Percentiles rank a stretch among this genome's conserved stretches.
These are phyloP conservation scores for Cryptococcus sp. DNA, from an alignment of 1,284 basidiomycete species.

Conservation along the genomic window DNA sequence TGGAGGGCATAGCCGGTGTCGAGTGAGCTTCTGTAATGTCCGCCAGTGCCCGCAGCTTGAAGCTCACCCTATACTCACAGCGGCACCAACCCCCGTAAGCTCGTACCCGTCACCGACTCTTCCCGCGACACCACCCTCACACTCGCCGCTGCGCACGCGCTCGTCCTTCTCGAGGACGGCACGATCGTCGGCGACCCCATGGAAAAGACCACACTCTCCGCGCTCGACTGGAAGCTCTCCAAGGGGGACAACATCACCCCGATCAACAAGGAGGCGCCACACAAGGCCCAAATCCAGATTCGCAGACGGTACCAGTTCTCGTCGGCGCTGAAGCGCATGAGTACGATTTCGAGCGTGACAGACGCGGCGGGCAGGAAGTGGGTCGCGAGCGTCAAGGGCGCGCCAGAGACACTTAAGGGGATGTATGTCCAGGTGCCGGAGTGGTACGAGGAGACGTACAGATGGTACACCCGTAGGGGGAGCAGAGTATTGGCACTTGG, in stretches of 20 bases:
- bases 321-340: constrained; percentile 92
- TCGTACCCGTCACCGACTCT: constrained; percentile 75
- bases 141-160: constrained; percentile 89
- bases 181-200: constrained; percentile 96
- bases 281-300: constrained; percentile 65
- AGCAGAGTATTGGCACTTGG: constrained; percentile 87
- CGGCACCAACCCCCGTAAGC: constrained; percentile 59
- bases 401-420: constrained; percentile 84
- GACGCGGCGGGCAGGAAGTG: constrained; percentile 43
- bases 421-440: constrained; percentile 74
- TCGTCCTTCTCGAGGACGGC: constrained; percentile 85
- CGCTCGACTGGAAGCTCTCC: constrained; percentile 81
- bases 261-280: constrained; percentile 55
- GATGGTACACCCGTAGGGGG: constrained; percentile 84
- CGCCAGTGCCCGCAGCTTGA: background rate
- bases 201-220: constrained; percentile 95
- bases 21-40: constrained; percentile 57
- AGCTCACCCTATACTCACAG: constrained; percentile 44
- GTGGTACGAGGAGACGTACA: constrained; percentile 86
- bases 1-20: constrained; percentile 85
- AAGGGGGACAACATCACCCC: constrained; percentile 74
- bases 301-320: constrained; percentile 93
- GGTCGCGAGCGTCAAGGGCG: constrained; percentile 77
- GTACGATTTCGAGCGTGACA: constrained; percentile 71
- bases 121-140: constrained; percentile 76